Conservation (phyloP, 2,329 filamentous ascomycete species). For the Verticillium zaregamsianum region DNA sequence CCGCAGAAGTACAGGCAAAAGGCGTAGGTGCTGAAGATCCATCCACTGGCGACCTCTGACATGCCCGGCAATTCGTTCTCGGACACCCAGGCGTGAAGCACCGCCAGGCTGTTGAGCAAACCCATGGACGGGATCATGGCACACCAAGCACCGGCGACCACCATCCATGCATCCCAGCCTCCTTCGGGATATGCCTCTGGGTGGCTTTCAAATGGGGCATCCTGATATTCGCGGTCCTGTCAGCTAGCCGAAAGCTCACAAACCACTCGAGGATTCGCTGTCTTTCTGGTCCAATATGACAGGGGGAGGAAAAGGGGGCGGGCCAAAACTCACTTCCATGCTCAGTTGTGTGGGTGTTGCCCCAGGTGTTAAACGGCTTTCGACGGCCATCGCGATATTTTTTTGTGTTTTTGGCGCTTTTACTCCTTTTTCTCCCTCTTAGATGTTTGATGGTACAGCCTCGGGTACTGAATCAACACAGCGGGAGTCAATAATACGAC, state of each 20-base stretch:
- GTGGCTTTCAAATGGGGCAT: neutral
- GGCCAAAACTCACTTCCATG: no score
- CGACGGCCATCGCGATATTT: no score
- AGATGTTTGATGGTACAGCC: no score
- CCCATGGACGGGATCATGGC: constrained; percentile 63
- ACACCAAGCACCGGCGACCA: constrained; percentile 67
- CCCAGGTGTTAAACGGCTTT: no score
- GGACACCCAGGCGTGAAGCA: constrained; percentile 62
- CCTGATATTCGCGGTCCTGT: neutral
- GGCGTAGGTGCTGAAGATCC: constrained; percentile 69
- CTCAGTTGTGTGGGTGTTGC: no score
- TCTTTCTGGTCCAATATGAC: no score
- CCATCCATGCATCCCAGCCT: constrained; percentile 62
- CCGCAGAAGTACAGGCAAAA: constrained; percentile 70
- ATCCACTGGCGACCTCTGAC: constrained; percentile 57
- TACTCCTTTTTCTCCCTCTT: no score
- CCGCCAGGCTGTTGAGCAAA: constrained; percentile 62
- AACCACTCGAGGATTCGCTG: no score
- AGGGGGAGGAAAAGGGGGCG: no score
- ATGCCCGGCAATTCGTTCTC: constrained; percentile 58
- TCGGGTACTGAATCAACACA: no score
- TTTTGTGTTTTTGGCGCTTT: no score
- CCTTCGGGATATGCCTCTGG: constrained; percentile 59
- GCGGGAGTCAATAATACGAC: no score
- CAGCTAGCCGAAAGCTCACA: neutral